A percentile compares a stretch with the other conserved stretches of the same genome.
Evolutionary conservation across 148 eudicot genomes (phyloP).

Genomic region (Gaultheria prostrata): DNA sequence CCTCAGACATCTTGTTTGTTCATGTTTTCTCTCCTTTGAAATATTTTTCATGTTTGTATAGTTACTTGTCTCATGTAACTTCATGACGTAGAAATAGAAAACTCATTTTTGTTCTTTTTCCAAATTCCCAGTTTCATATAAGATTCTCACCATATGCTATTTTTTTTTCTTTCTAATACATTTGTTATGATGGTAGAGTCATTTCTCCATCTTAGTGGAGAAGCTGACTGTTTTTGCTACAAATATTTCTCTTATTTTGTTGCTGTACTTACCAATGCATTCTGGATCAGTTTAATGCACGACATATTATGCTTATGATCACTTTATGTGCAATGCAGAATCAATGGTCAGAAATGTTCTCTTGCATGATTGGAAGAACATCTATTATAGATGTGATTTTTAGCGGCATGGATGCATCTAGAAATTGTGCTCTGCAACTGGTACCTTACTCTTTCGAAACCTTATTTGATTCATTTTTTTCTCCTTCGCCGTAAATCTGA

Average conservation of each 20-base stretch:
- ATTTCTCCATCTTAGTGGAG: slow-evolving; percentile 32
- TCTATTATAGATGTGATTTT: slow-evolving; percentile 46
- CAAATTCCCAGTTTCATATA: neutral
- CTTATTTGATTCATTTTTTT: neutral
- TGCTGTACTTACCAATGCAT: neutral
- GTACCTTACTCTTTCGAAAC: slow-evolving; percentile 32
- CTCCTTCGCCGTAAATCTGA: neutral
- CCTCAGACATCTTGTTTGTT: neutral
- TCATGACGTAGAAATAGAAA: neutral
- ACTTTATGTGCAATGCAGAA: slow-evolving; percentile 35
- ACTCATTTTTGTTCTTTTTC: neutral
- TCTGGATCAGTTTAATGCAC: neutral
- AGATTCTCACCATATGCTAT: neutral
- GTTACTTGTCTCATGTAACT: too few relatives aligned
- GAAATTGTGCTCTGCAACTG: slow-evolving; percentile 68
- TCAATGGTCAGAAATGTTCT: slow-evolving; percentile 67
- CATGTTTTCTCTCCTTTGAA: neutral
- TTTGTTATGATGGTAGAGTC: slow-evolving; percentile 31
- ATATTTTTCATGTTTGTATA: neutral
- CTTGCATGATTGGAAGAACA: slow-evolving; percentile 51
- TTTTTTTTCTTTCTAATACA: neutral
- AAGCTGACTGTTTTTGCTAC: slow-evolving; percentile 10
- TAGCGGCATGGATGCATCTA: slow-evolving; percentile 48
- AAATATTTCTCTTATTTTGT: slow-evolving; percentile 2
- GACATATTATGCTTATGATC: neutral